Percentiles rank a stretch among this genome's conserved stretches.
phyloP scores from a whole-genome alignment of 805 yeast species.

The Metschnikowia matae region DNA sequence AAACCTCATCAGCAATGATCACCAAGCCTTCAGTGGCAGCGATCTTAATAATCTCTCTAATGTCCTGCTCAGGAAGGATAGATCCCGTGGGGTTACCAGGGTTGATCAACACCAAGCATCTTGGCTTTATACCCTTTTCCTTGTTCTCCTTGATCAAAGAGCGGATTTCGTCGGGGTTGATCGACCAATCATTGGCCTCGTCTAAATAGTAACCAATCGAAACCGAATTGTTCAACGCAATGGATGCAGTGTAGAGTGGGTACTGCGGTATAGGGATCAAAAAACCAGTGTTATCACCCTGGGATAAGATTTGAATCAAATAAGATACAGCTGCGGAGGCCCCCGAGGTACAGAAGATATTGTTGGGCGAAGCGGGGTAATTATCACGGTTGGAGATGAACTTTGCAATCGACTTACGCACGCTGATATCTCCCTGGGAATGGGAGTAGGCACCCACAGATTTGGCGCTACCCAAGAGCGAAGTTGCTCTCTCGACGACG shows the following conservation, averaged over 20 bases:
- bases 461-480: conserved; percentile 58
- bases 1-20: conserved; percentile 95
- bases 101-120: conserved; percentile 86
- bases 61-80: conserved; percentile 59
- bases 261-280: conserved; percentile 97
- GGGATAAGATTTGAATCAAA: conserved; percentile 64
- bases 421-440: conserved; percentile 77
- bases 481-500: conserved; percentile 66
- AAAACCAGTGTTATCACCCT: conserved; percentile 66
- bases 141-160: conserved; percentile 46
- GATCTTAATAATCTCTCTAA: conserved; percentile 65
- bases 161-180: conserved; percentile 64
- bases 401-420: conserved; percentile 75
- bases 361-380: conserved; percentile 53
- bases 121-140: conserved; percentile 55
- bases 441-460: conserved; percentile 94
- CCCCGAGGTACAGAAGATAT: conserved; percentile 85
- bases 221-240: conserved; percentile 76
- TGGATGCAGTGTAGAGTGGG: conserved; percentile 93
- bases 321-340: conserved; percentile 93
- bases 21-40: conserved; percentile 85
- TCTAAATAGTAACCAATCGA: conserved; percentile 84
- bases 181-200: conserved; percentile 81
- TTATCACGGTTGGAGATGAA: conserved; percentile 83
- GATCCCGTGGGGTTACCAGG: conserved; percentile 99